Evolutionary conservation across 768 basidiomycete genomes (phyloP).

Genomic region (Termitomyces sp.): DNA sequence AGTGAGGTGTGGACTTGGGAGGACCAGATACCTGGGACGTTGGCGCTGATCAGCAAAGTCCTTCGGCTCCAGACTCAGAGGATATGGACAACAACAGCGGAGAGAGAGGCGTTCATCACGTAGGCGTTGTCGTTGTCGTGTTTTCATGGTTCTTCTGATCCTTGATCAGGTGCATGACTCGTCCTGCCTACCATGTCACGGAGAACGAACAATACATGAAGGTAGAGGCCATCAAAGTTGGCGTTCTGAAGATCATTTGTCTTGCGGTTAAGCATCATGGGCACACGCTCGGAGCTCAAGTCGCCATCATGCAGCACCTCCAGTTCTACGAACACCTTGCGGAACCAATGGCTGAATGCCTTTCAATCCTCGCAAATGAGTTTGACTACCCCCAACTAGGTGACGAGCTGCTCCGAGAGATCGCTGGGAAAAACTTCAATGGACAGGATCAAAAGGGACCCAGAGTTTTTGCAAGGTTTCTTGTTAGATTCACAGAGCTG

Average conservation of each 20-base stretch:
- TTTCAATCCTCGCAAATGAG: slow-evolving; percentile 74
- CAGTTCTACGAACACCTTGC: slow-evolving; percentile 94
- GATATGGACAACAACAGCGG: slow-evolving; percentile 87
- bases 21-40: slow-evolving; percentile 66
- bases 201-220: slow-evolving; percentile 93
- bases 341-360: slow-evolving; percentile 90
- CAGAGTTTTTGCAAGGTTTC: slow-evolving; percentile 78
- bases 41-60: slow-evolving; percentile 70
- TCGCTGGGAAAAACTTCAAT: slow-evolving; percentile 72
- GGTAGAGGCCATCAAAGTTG: slow-evolving; percentile 56
- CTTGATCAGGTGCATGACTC: slow-evolving; percentile 76
- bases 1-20: slow-evolving; percentile 70
- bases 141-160: slow-evolving; percentile 1
- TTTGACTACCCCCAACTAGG: slow-evolving; percentile 88
- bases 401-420: slow-evolving; percentile 89
- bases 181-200: slow-evolving; percentile 81
- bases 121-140: slow-evolving; percentile 31
- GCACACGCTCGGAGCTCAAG: slow-evolving; percentile 82
- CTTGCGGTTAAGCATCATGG: slow-evolving; percentile 88
- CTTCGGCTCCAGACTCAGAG: slow-evolving; percentile 65
- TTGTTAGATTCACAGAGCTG: slow-evolving; percentile 76
- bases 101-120: slow-evolving; percentile 85
- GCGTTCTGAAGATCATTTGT: slow-evolving; percentile 88
- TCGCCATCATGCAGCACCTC: slow-evolving; percentile 84
- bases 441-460: slow-evolving; percentile 87